Evolutionary conservation across 2,329 filamentous ascomycete genomes (phyloP).

Genomic region (Chalara sp.): DNA sequence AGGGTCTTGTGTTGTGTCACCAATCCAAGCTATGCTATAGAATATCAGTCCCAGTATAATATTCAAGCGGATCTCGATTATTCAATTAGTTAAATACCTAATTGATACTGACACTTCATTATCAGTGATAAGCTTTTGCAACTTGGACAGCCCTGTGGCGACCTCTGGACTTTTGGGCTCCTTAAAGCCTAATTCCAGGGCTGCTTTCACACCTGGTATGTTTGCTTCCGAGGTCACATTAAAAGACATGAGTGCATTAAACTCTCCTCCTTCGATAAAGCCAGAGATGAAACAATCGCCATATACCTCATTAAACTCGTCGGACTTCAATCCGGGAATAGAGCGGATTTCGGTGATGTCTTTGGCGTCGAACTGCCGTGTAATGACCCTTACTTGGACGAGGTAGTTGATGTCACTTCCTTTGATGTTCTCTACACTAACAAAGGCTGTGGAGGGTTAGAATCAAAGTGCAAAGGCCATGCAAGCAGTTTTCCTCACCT

Average conservation of each 20-base stretch:
- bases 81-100: not conserved
- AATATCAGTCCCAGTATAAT: conserved; percentile 6
- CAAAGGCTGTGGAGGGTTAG: not conserved
- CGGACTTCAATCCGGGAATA: conserved; percentile 10
- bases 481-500: not conserved
- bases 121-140: conserved; percentile 3
- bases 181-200: conserved; percentile 15
- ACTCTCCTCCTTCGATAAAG: conserved; percentile 25
- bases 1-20: conserved; percentile 19
- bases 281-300: conserved; percentile 27
- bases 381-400: conserved; percentile 24
- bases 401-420: conserved; percentile 23
- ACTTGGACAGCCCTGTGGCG: not conserved
- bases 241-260: conserved; percentile 23
- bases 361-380: conserved; percentile 16
- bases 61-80: conserved; percentile 4
- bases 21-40: conserved; percentile 21
- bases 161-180: not conserved
- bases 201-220: conserved; percentile 14
- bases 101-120: too few species aligned
- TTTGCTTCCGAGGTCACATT: conserved; percentile 18
- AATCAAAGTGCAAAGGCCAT: too few species aligned
- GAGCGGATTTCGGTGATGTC: conserved; percentile 16
- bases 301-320: conserved; percentile 18
- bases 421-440: conserved; percentile 16